These are phyloP conservation scores for Teunomyces aglyptinius DNA, from an alignment of 805 yeast species.

Conservation along the genomic window DNA sequence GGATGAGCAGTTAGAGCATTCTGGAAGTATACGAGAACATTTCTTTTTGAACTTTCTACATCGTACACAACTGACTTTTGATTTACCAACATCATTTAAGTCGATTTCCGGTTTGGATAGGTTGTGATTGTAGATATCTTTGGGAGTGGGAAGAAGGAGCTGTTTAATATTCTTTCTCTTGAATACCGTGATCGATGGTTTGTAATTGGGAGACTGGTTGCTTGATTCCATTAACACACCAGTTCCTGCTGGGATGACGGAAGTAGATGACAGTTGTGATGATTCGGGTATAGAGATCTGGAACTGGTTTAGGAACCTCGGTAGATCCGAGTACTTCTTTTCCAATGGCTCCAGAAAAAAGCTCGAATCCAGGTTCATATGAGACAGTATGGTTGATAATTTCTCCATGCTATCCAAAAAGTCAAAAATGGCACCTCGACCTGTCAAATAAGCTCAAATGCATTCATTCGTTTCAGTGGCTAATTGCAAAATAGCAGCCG, in stretches of 20 bases:
- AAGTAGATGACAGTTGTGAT: constrained; percentile 10
- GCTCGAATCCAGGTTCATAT: neutral
- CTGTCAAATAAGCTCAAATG: neutral
- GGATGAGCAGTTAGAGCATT: constrained; percentile 27
- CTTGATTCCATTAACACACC: neutral
- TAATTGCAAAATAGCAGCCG: neutral
- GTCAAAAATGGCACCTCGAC: neutral
- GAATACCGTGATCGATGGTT: constrained; percentile 24
- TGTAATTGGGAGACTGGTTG: neutral
- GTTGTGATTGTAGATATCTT: constrained; percentile 22
- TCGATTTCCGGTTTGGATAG: constrained; percentile 19
- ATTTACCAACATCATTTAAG: constrained; percentile 16
- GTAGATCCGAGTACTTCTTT: constrained; percentile 17
- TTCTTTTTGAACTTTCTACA: constrained; percentile 31
- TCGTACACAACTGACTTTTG: constrained; percentile 29
- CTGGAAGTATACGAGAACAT: constrained; percentile 31
- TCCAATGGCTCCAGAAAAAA: constrained; percentile 8
- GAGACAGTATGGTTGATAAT: neutral
- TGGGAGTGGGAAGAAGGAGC: constrained; percentile 6
- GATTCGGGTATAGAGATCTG: constrained; percentile 13
- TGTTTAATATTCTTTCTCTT: constrained; percentile 25
- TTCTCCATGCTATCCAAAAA: neutral
- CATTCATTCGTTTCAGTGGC: neutral
- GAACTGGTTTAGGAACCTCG: constrained; percentile 21
- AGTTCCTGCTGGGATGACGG: constrained; percentile 1